Evolutionary conservation across 495 filamentous ascomycete species (phyloP).

Genomic region (Lepidopterella palustris): DNA sequence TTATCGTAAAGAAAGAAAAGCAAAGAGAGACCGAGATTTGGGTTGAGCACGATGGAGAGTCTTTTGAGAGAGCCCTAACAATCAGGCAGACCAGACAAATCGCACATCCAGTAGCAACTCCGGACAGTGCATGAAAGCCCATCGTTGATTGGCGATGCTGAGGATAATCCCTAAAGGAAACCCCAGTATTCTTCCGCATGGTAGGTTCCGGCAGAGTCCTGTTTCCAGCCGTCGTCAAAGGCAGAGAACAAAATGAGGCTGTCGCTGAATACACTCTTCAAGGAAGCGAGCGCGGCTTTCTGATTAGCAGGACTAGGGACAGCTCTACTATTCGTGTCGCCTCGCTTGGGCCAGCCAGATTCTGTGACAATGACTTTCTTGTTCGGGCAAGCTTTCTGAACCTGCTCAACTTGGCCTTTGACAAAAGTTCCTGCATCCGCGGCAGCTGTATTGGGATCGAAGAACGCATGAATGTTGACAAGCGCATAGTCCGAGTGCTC

Average conservation of each 20-base stretch:
- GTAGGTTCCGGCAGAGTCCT: conserved; percentile 55
- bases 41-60: no score
- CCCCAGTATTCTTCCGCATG: conserved; percentile 71
- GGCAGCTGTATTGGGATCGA: conserved; percentile 55
- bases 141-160: no score
- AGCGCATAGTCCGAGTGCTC: conserved; percentile 68
- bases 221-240: conserved; percentile 75
- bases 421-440: conserved; percentile 59
- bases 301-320: conserved; percentile 61
- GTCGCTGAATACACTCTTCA: conserved; percentile 48
- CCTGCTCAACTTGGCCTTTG: conserved; percentile 43
- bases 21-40: no score
- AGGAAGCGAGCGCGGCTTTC: conserved; percentile 52
- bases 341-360: conserved; percentile 74
- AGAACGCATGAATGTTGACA: conserved; percentile 79
- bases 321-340: conserved; percentile 55
- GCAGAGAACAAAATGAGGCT: conserved; percentile 65
- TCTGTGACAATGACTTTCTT: conserved; percentile 63
- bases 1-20: no score
- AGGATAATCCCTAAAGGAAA: conserved; percentile 41
- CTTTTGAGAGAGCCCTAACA: no score
- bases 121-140: no score
- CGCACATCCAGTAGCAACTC: no score
- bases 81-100: no score
- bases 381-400: conserved; percentile 48